Evolutionary conservation across 495 filamentous ascomycete genomes (phyloP).

Genomic region (Penicillium bovifimosum): DNA sequence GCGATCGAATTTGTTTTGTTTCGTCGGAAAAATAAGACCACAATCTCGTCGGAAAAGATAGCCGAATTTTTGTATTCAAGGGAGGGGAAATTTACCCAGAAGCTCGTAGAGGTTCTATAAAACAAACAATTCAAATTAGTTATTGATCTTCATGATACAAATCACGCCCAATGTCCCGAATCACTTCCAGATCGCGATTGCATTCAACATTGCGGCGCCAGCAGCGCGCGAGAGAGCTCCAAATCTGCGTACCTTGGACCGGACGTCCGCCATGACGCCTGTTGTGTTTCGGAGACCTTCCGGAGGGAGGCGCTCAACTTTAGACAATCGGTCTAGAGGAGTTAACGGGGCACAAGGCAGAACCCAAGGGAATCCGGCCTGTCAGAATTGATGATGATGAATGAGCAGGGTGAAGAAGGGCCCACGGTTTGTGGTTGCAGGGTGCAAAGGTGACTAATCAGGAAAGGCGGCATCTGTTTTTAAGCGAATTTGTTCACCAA

Average conservation of each 20-base stretch:
- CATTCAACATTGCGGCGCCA: not conserved
- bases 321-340: conserved; percentile 34
- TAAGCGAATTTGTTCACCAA: not conserved
- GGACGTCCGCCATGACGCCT: conserved; percentile 50
- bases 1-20: conserved; percentile 16
- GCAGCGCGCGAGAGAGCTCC: conserved; percentile 7
- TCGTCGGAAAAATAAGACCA: not conserved
- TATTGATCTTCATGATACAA: not conserved
- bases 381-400: conserved; percentile 24
- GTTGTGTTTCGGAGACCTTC: conserved; percentile 43
- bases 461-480: conserved; percentile 9
- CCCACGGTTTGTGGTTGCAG: conserved; percentile 10
- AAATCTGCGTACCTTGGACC: conserved; percentile 44
- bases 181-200: conserved; percentile 1
- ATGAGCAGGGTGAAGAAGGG: conserved; percentile 18
- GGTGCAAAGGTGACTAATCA: conserved; percentile 8
- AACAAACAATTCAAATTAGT: not conserved
- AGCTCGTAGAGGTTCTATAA: conserved; percentile 75
- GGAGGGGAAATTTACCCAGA: conserved; percentile 61
- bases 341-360: conserved; percentile 31
- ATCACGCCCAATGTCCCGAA: not conserved
- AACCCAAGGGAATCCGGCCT: conserved; percentile 37
- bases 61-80: conserved; percentile 20
- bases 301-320: conserved; percentile 41
- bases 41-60: conserved; percentile 8